Evolutionary conservation across 768 basidiomycete species (phyloP).

Genomic region (Leucocoprinus sp.): DNA sequence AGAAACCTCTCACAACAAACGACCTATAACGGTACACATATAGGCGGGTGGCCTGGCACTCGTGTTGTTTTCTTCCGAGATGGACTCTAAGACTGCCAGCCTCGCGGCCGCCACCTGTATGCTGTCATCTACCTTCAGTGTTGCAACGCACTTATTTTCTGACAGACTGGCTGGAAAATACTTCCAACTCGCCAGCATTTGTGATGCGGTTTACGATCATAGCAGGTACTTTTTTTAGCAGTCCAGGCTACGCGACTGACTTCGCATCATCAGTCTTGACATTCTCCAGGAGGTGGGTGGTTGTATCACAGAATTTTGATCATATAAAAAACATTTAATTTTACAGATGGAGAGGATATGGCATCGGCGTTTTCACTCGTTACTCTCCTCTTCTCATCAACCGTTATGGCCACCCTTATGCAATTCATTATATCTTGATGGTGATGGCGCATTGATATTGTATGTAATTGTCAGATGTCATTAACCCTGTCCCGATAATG

Average conservation of each 20-base stretch:
- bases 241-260: background rate
- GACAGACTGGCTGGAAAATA: slow-evolving; percentile 15
- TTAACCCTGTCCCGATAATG: too few species aligned
- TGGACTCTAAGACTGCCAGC: background rate
- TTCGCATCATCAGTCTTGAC: slow-evolving; percentile 4
- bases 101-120: slow-evolving; percentile 2
- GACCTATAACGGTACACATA: background rate
- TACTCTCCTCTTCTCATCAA: slow-evolving; percentile 23
- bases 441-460: too few species aligned
- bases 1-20: background rate
- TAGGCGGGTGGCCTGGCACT: background rate
- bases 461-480: too few species aligned
- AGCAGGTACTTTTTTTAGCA: slow-evolving; percentile 5
- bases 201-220: slow-evolving; percentile 17
- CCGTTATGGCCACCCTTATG: slow-evolving; percentile 21
- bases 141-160: too few species aligned
- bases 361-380: slow-evolving; percentile 19
- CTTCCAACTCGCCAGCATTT: slow-evolving; percentile 17
- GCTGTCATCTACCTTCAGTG: background rate
- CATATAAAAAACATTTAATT: background rate
- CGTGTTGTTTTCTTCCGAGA: background rate
- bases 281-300: slow-evolving; percentile 12
- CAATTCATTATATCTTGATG: slow-evolving; percentile 20
- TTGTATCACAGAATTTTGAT: too few species aligned
- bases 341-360: slow-evolving; percentile 20